Conservation (phyloP, 176 grass and related monocot genomes). For the Avena atlantica region DNA sequence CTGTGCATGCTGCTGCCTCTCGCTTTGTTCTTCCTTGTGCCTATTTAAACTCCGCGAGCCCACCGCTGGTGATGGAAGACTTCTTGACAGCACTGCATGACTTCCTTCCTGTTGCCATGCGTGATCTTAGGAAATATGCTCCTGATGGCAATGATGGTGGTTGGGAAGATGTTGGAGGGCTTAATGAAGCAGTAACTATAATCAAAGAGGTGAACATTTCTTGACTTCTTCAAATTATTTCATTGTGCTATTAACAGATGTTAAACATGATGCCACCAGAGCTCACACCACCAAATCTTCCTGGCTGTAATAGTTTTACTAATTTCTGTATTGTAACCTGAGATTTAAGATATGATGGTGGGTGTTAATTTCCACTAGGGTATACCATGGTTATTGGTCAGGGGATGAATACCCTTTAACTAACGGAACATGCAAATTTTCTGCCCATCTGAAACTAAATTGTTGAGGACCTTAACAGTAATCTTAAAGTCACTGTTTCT, state of each 20-base stretch:
- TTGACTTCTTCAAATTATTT: constrained; percentile 32
- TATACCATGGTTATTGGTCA: background rate
- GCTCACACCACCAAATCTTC: constrained; percentile 19
- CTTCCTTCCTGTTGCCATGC: constrained; percentile 94
- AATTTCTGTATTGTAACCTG: background rate
- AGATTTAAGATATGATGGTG: background rate
- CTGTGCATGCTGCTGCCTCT: constrained; percentile 78
- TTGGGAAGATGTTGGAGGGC: constrained; percentile 93
- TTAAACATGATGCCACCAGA: constrained; percentile 4
- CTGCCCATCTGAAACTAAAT: background rate
- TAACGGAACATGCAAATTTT: constrained; percentile 10
- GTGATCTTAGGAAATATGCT: constrained; percentile 84
- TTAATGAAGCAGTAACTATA: constrained; percentile 72
- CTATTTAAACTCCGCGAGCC: constrained; percentile 38
- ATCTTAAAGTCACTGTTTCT: background rate
- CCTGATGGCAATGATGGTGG: constrained; percentile 74
- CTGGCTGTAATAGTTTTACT: constrained; percentile 12
- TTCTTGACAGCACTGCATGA: constrained; percentile 86
- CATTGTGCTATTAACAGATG: constrained; percentile 3
- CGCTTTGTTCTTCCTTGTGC: constrained; percentile 65
- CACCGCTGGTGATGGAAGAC: constrained; percentile 71
- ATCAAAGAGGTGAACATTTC: constrained; percentile 81
- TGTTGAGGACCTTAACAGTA: background rate
- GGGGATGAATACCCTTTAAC: constrained; percentile 8
- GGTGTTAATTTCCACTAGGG: background rate